Conservation (phyloP, 202 grass and related monocot genomes). For the Setaria italica region DNA sequence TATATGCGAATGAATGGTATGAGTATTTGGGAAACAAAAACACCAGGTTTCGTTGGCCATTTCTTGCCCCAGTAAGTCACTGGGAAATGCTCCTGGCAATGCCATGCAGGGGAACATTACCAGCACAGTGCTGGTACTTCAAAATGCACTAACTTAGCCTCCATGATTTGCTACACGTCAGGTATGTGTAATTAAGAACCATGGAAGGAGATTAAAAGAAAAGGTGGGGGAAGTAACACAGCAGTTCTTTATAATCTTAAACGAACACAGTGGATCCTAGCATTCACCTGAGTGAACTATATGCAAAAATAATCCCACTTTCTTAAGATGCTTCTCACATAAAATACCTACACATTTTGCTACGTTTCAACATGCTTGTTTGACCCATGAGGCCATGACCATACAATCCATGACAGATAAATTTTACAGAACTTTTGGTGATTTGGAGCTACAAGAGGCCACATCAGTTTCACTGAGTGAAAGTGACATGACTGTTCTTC, state of each 20-base stretch:
- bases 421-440: not conserved
- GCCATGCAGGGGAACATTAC: not conserved
- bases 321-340: not conserved
- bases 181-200: not conserved
- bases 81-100: not conserved
- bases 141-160: not conserved
- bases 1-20: not conserved
- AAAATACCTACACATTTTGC: not conserved
- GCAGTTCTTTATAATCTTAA: not conserved
- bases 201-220: not conserved
- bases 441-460: too few relatives aligned
- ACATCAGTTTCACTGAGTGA: too few relatives aligned
- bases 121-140: not conserved
- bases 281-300: not conserved
- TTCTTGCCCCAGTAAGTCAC: not conserved
- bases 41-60: not conserved
- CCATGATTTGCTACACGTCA: not conserved
- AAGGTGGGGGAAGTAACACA: not conserved
- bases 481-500: too few relatives aligned
- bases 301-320: not conserved
- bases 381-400: not conserved
- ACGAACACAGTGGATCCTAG: not conserved
- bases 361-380: not conserved
- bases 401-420: not conserved
- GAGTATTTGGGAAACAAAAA: not conserved